Conservation (phyloP, 2,329 filamentous ascomycete species). For the Colletotrichum navitas region DNA sequence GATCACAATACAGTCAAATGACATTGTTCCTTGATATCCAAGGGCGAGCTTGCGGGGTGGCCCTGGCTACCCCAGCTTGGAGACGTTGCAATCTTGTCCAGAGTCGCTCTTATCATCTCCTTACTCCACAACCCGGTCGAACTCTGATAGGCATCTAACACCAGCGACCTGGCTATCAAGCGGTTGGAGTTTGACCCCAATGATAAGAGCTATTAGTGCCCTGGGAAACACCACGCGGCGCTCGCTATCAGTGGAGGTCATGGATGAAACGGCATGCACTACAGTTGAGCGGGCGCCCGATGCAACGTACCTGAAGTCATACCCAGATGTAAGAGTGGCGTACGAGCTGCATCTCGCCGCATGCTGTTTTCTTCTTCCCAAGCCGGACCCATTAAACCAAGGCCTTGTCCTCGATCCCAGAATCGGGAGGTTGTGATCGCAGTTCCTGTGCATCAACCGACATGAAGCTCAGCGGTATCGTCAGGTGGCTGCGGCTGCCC, state of each 20-base stretch:
- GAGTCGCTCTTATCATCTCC: conserved; percentile 19
- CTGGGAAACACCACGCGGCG: not conserved
- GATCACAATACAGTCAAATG: not conserved
- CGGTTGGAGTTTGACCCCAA: conserved; percentile 35
- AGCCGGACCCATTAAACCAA: conserved; percentile 17
- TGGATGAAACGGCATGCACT: not conserved
- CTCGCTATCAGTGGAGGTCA: conserved; percentile 18
- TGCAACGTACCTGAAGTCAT: conserved; percentile 22
- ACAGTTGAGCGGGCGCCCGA: not conserved
- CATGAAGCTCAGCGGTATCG: conserved; percentile 12
- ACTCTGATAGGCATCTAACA: conserved; percentile 1
- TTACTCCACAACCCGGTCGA: conserved; percentile 16
- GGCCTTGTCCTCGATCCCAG: not conserved
- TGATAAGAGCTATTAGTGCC: conserved; percentile 12
- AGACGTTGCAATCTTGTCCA: not conserved
- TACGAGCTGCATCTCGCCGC: no score
- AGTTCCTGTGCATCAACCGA: not conserved
- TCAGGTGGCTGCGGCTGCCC: conserved; percentile 32
- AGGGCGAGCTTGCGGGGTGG: conserved; percentile 25
- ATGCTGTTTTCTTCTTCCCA: not conserved
- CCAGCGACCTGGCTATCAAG: not conserved
- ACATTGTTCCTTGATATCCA: conserved; percentile 9
- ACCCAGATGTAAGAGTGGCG: not conserved
- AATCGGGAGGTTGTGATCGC: not conserved
- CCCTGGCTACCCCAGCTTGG: conserved; percentile 22